Conservation (phyloP, 768 basidiomycete species). For the Infundibulicybe gibba region DNA sequence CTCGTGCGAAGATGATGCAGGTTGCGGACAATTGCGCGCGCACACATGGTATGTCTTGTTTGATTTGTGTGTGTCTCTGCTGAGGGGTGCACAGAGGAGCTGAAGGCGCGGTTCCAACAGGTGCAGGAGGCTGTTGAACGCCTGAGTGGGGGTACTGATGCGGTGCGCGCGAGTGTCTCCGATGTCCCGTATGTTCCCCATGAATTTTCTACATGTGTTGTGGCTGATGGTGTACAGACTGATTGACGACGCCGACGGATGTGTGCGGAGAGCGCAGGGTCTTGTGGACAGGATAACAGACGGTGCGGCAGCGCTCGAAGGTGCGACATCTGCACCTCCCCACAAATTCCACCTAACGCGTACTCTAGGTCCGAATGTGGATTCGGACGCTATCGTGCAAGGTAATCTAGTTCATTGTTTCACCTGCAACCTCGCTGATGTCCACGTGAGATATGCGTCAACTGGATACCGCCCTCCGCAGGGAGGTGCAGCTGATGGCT, state of each 20-base stretch:
- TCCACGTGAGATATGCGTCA: slow-evolving; percentile 53
- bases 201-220: background rate
- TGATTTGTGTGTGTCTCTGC: background rate
- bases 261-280: slow-evolving; percentile 55
- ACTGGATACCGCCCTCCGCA: slow-evolving; percentile 56
- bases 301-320: slow-evolving; percentile 47
- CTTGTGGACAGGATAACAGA: slow-evolving; percentile 53
- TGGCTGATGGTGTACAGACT: slow-evolving; percentile 29
- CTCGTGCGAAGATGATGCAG: slow-evolving; percentile 72
- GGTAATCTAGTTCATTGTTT: slow-evolving; percentile 28
- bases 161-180: slow-evolving; percentile 47
- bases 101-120: slow-evolving; percentile 49
- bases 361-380: slow-evolving; percentile 37
- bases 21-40: slow-evolving; percentile 69
- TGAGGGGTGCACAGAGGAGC: slow-evolving; percentile 43
- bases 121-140: slow-evolving; percentile 49
- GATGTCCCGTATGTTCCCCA: slow-evolving; percentile 38
- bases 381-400: slow-evolving; percentile 49
- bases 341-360: background rate
- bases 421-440: background rate
- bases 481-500: slow-evolving; percentile 55
- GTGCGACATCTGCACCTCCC: slow-evolving; percentile 20
- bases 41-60: slow-evolving; percentile 55
- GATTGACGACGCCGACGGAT: slow-evolving; percentile 57
- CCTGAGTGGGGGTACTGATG: slow-evolving; percentile 56